Base-by-base conservation (phyloP, 768 basidiomycete species). In the Auriscalpium microsporum region DNA sequence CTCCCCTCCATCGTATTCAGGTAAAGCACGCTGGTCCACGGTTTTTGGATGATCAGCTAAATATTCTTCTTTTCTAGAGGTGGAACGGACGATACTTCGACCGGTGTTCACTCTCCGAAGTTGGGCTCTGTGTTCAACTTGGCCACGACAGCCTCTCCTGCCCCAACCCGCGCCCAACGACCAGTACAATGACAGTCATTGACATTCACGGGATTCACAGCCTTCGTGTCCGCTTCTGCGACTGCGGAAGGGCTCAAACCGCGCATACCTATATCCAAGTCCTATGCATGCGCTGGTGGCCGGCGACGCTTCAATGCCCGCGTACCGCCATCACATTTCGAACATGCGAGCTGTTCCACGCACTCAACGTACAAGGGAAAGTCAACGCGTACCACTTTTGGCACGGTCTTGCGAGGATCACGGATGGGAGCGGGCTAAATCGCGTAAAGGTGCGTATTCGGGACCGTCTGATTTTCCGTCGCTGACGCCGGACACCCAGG, bases 381-480 rank as follows among this genome's bases (percentile, higher is more conserved):
- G 13, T 48, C 16, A 48, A 48, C 19, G n/a, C 46, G 2, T 48
- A 48, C 33, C 23, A 48, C 23, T 48, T 48, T n/a, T 48, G 33
- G 19, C 21, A n/a, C 14, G 23, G n/a, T 0, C 13, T 48, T 14
- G 33, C 13, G 19, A 48, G 46, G 46, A 7, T 48, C 1, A 48
- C 46, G 8, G 23, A 48, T 11, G 21, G 21, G 8, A 48, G 16
- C 23, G 45, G 45, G 13, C 23, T 47, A 0, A 11, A 4, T 16
- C 16, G 8, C 7, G 67, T 2, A 58, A 47, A 68, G 59, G 58
- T 4, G 11, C 6, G 45, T 17, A 48, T n/a, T n/a, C n/a, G n/a
- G n/a, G n/a, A n/a, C n/a, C 21, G 21, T 21, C 21, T 21, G 21
- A 21, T 21, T 21, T 1, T 21, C 21, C 3, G 21, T 1, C 7